Conservation (phyloP, 176 grass and related monocot species). For the Oryza officinalis region DNA sequence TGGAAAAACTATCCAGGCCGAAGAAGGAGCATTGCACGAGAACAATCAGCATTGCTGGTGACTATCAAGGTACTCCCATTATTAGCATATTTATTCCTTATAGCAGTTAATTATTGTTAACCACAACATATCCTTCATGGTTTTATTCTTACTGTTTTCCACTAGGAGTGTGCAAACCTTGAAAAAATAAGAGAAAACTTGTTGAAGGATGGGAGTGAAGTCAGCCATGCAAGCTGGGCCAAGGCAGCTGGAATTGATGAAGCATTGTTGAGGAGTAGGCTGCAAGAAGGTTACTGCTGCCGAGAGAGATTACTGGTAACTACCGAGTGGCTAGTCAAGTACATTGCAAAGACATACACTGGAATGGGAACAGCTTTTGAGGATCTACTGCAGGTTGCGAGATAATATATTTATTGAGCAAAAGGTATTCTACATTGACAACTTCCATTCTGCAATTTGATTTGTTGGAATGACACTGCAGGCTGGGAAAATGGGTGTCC, state of each 20-base stretch:
- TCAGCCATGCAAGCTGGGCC: constrained; percentile 65
- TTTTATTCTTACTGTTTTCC: neutral
- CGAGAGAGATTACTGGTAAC: constrained; percentile 63
- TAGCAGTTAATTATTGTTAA: constrained; percentile 19
- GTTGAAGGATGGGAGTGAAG: constrained; percentile 49
- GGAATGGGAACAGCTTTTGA: constrained; percentile 78
- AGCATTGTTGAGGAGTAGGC: constrained; percentile 47
- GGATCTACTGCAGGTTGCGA: constrained; percentile 82
- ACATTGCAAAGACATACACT: constrained; percentile 66
- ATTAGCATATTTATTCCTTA: neutral
- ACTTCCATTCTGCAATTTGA: neutral
- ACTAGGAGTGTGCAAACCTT: constrained; percentile 69
- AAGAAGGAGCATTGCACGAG: constrained; percentile 45
- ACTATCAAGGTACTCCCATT: constrained; percentile 63
- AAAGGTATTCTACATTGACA: neutral
- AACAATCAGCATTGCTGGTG: constrained; percentile 62
- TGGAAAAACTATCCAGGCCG: constrained; percentile 48
- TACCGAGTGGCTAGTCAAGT: constrained; percentile 69
- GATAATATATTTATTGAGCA: neutral
- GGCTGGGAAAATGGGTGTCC: constrained; percentile 83
- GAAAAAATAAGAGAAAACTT: constrained; percentile 63
- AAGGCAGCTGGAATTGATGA: constrained; percentile 65
- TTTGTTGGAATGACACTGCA: constrained; percentile 29
- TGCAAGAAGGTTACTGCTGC: constrained; percentile 66
- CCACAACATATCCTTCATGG: neutral